Percentiles rank a stretch among this genome's conserved stretches.
Evolutionary conservation across 1,284 basidiomycete species (phyloP).

Genomic region (Pascua sp.): DNA sequence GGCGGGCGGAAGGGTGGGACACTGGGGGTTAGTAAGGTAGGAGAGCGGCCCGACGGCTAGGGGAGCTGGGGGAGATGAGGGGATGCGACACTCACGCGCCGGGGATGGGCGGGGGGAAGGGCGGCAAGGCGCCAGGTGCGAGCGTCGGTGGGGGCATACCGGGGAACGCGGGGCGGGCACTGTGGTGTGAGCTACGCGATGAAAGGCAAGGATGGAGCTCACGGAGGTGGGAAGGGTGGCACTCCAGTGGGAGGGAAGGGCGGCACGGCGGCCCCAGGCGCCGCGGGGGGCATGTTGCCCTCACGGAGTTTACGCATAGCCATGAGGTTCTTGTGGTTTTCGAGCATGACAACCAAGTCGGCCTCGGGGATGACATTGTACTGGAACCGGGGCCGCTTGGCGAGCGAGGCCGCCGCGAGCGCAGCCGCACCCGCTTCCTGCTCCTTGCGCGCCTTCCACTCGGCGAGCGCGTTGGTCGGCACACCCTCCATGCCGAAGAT

Average conservation of each 20-base stretch:
- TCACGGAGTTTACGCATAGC: conserved; percentile 55
- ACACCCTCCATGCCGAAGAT: conserved; percentile 99
- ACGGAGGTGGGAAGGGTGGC: conserved; percentile 44
- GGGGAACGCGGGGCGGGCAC: conserved; percentile 3
- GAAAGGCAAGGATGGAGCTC: conserved; percentile 11
- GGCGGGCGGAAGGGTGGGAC: conserved; percentile 18
- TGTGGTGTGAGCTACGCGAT: conserved; percentile 44
- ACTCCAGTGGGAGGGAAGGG: conserved; percentile 54
- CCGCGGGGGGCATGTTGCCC: background rate
- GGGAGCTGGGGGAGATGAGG: too few species aligned
- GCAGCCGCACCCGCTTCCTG: conserved; percentile 76
- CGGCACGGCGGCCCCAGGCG: conserved; percentile 50
- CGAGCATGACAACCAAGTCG: conserved; percentile 77
- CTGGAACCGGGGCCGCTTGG: conserved; percentile 78
- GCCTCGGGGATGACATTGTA: conserved; percentile 76
- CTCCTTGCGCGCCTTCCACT: conserved; percentile 91
- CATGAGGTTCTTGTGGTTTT: conserved; percentile 90
- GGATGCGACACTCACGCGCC: too few species aligned
- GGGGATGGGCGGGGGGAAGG: conserved; percentile 15
- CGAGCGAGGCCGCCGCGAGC: conserved; percentile 65
- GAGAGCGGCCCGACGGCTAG: too few species aligned
- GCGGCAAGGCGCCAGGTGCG: conserved; percentile 35
- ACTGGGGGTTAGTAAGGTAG: background rate
- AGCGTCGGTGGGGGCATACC: conserved; percentile 36
- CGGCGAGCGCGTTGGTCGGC: conserved; percentile 85